Base-by-base conservation (phyloP, 2,329 filamentous ascomycete species). In the Alternaria triticina region DNA sequence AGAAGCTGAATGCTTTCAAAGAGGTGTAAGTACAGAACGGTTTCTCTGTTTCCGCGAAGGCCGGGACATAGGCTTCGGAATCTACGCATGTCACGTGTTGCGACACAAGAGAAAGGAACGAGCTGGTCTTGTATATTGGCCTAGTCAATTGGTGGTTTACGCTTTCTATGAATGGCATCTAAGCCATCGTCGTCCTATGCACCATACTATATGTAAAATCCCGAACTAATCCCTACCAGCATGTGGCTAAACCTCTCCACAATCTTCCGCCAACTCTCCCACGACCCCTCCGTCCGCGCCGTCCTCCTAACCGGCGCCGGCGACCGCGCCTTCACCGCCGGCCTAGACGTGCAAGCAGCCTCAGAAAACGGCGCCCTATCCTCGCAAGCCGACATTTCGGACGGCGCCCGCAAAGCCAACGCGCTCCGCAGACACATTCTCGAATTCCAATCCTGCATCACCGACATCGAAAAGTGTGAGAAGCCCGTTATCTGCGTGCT, bases 1-100 rank as follows among this genome's bases (percentile, higher is more conserved):
- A 88, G 69, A 97, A 97, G 83, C 84, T 97, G 79, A 98, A 98
- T 80, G 89, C 94, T 68, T 97, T 97, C 80, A 86, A 89, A 69
- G 89, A 93, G 78, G 83, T 81, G 86, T 88, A 79, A 70, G 83
- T 81, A 27, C 3, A 46, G 45, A 58, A 22, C 45, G 43, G 23
- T 20, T 43, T 15, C 11, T n/a, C 3, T 13, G 3, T 23, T 6
- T n/a, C 1, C 11, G 1, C 7, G 10, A 13, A 13, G 22, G 3
- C 7, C 1, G 44, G 13, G 2, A 5, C 0, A 8, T 8, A 2
- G 20, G 27, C 23, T 5, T 9, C 13, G 13, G 22, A 9, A 13
- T 2, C 13, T 11, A 4, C 11, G n/a, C 13, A 7, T 22, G 8
- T 50, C 45, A 61, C 15, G 30, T 45, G 23, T 7, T 15, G 1